Conservation (phyloP, 164 flowering plant genomes). For the Umbellularia californica region DNA sequence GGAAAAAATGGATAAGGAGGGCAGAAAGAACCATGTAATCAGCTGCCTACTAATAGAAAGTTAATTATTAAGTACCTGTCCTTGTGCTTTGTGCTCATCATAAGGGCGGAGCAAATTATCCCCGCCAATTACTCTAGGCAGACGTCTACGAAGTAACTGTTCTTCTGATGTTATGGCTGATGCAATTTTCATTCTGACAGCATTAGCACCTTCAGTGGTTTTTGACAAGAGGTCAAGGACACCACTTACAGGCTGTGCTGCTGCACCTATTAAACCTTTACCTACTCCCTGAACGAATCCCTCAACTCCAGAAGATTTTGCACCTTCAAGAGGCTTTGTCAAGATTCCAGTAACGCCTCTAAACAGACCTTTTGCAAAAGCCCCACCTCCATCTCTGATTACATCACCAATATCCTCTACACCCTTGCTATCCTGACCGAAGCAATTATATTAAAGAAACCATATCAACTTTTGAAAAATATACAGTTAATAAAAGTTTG, state of each 20-base stretch:
- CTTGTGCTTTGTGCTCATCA: slow-evolving; percentile 88
- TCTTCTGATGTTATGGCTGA: slow-evolving; percentile 98
- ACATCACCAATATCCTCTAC: slow-evolving; percentile 92
- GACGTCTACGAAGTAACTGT: slow-evolving; percentile 83
- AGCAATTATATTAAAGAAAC: slow-evolving; percentile 1
- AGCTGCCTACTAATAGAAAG: slow-evolving; percentile 2
- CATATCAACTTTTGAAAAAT: neutral
- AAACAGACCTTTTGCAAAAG: slow-evolving; percentile 87
- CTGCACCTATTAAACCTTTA: slow-evolving; percentile 95
- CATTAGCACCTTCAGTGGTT: slow-evolving; percentile 99
- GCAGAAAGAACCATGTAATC: too few relatives aligned
- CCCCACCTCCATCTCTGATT: slow-evolving; percentile 98
- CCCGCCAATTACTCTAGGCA: slow-evolving; percentile 90
- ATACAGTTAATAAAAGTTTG: neutral
- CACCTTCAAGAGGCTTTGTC: slow-evolving; percentile 99
- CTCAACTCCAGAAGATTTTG: slow-evolving; percentile 96
- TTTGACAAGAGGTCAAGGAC: slow-evolving; percentile 94
- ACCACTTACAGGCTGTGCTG: slow-evolving; percentile 99
- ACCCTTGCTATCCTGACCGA: slow-evolving; percentile 73
- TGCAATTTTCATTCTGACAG: slow-evolving; percentile 91
- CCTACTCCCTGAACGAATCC: slow-evolving; percentile 99
- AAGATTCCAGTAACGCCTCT: slow-evolving; percentile 97
- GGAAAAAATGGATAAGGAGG: too few relatives aligned
- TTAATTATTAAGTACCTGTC: slow-evolving; percentile 59
- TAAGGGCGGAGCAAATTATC: slow-evolving; percentile 92